phyloP scores from a whole-genome alignment of 345 rosid genomes.

The Murraya paniculata region DNA sequence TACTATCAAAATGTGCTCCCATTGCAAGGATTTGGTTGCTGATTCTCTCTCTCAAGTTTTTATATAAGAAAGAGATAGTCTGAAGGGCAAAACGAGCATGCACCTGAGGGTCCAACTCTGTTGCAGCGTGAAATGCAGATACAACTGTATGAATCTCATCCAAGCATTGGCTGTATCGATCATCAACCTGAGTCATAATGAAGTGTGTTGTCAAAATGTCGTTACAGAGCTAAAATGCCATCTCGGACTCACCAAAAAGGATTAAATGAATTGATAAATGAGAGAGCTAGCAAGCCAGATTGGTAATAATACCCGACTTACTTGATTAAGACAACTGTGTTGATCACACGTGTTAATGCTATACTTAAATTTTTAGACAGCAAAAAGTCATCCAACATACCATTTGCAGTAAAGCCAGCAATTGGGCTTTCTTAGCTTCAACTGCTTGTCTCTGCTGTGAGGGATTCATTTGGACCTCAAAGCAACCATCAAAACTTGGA shows the following conservation, averaged over 20 bases:
- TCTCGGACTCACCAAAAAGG: neutral
- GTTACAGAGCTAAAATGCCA: neutral
- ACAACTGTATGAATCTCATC: constrained; percentile 91
- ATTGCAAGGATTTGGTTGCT: constrained; percentile 76
- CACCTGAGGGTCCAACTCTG: constrained; percentile 76
- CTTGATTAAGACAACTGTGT: neutral
- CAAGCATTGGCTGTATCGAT: constrained; percentile 70
- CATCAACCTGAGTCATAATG: constrained; percentile 61
- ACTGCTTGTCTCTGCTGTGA: constrained; percentile 25
- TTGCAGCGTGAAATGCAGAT: constrained; percentile 94
- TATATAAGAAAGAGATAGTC: constrained; percentile 64
- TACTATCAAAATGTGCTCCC: constrained; percentile 41
- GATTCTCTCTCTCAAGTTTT: constrained; percentile 76
- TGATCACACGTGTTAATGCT: neutral
- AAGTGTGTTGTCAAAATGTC: neutral
- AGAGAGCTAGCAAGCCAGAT: neutral
- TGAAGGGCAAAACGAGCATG: constrained; percentile 81
- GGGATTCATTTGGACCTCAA: constrained; percentile 28
- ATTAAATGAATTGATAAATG: neutral
- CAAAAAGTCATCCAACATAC: constrained; percentile 38
- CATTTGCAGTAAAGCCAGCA: constrained; percentile 70
- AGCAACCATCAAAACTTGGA: constrained; percentile 24
- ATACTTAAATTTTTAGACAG: neutral
- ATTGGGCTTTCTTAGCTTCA: constrained; percentile 60
- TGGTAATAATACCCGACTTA: neutral